Base-by-base conservation (phyloP, 1,284 basidiomycete genomes). In the Trametes hirsuta region DNA sequence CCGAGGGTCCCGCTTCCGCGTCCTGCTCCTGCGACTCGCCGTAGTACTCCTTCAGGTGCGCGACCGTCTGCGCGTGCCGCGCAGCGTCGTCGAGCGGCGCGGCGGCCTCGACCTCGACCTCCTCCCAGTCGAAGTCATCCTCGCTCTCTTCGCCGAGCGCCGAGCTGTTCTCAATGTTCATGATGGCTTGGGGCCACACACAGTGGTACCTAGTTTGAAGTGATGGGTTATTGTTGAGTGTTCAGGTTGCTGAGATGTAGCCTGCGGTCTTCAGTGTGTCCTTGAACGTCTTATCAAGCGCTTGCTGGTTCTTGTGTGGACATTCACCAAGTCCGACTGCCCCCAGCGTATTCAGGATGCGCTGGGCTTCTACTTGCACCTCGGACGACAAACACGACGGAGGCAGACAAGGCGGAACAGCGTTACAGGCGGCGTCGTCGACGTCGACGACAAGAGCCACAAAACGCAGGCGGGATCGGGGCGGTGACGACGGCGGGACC, bases 91-190 rank as follows among this genome's bases (percentile, higher is more conserved):
- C 63, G 15, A 51, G 42, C 22, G 50, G 12, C 6, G 50, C 14
- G 47, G 66, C 45, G 8, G 69, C 69, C 18, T 75, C 71, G 4
- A 79, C 74, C 6, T 71, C 70, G 4, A 79, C 76, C 57, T 79
- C 78, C 54, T 79, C 78, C 78, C 78, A 80, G 50, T 79, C 78
- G 11, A 78, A 71, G 34, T 80, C 78, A 42, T 80, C 68, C 49
- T 78, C 76, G 45, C 76, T 79, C 39, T 72, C 71, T n/a, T 62
- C 64, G 25, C 63, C 66, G 8, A 60, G 18, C 40, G 54, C 46
- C 14, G 62, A 66, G 46, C 47, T 61, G 47, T 53, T 65, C 40
- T 65, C 62, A 4, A 44, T 42, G 40, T 58, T 61, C 58, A 63
- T 63, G 35, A 2, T 30, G 30, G 8, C 30, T 8, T 4, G 30